phyloP scores from a whole-genome alignment of 2,329 filamentous ascomycete genomes.

The Bertia moriformis region DNA sequence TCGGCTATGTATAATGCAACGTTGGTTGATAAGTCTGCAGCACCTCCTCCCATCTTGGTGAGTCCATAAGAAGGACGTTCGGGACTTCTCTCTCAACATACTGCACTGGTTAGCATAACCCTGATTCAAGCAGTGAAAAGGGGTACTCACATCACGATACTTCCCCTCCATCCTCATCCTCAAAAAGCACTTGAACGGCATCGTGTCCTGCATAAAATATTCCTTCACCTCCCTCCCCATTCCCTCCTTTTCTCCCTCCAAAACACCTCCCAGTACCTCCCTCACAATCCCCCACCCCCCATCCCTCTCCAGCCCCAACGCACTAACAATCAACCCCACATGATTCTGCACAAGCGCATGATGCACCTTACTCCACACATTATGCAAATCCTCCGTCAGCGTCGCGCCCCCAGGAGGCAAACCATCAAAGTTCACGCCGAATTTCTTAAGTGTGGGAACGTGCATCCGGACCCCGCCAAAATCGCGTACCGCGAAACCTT shows the following conservation, averaged over 20 bases:
- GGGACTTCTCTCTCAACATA: conserved; percentile 1
- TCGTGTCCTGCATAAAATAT: conserved; percentile 6
- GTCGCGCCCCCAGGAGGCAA: conserved; percentile 7
- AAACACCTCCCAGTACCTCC: neutral
- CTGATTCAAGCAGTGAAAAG: neutral
- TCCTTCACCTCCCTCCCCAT: conserved; percentile 5
- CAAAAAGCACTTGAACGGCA: conserved; percentile 9
- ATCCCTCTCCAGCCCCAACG: conserved; percentile 5
- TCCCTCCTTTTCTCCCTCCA: neutral
- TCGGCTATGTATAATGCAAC: neutral
- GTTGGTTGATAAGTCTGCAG: neutral
- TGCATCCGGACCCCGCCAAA: neutral
- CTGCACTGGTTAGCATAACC: neutral
- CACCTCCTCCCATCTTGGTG: neutral
- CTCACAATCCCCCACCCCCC: conserved; percentile 5
- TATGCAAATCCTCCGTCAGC: conserved; percentile 7
- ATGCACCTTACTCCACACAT: conserved; percentile 7
- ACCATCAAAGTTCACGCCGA: conserved; percentile 4
- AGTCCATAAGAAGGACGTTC: neutral
- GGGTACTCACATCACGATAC: conserved; percentile 7
- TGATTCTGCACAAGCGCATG: conserved; percentile 8
- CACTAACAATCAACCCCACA: conserved; percentile 4
- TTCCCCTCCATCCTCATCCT: conserved; percentile 7
- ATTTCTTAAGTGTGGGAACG: neutral
- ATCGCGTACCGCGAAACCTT: conserved; percentile 1